These are phyloP conservation scores for Chytridium lagenaria DNA, from an alignment of 371 early-diverging fungal genomes.

Conservation along the genomic window DNA sequence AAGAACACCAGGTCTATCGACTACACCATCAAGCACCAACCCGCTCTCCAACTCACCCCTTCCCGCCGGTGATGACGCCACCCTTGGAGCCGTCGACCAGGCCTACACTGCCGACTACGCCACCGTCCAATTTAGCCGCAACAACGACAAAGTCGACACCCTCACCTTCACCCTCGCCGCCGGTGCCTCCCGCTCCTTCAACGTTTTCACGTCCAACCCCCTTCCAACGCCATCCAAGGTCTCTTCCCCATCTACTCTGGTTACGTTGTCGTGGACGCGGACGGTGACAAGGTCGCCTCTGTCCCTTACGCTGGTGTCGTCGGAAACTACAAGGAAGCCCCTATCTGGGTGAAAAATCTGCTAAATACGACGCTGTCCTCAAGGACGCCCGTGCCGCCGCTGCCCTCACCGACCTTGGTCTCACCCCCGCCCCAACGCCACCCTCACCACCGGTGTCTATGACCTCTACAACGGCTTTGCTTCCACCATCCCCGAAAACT, in stretches of 20 bases:
- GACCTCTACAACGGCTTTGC: not conserved
- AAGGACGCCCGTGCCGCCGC: not conserved
- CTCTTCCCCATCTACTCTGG: conserved; percentile 27
- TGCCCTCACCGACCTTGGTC: not conserved
- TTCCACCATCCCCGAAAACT: not conserved
- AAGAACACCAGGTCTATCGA: conserved; percentile 52
- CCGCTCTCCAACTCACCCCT: not conserved
- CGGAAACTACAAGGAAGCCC: not conserved
- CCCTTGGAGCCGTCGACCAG: not conserved
- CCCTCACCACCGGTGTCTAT: conserved; percentile 18
- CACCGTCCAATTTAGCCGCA: not conserved
- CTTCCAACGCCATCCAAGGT: not conserved
- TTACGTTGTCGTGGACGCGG: not conserved
- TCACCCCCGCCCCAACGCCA: conserved; percentile 2
- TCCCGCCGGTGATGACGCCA: not conserved
- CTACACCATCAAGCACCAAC: conserved; percentile 50
- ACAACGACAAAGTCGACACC: not conserved
- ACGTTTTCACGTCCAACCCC: not conserved
- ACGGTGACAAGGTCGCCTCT: not conserved
- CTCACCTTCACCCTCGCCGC: not conserved
- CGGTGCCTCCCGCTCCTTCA: not conserved
- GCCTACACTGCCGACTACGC: not conserved
- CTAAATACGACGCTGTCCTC: not conserved
- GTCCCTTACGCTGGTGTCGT: not conserved
- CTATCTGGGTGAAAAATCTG: not conserved